Evolutionary conservation across 2,329 filamentous ascomycete genomes (phyloP).

Genomic region (Verticillium dahliae): DNA sequence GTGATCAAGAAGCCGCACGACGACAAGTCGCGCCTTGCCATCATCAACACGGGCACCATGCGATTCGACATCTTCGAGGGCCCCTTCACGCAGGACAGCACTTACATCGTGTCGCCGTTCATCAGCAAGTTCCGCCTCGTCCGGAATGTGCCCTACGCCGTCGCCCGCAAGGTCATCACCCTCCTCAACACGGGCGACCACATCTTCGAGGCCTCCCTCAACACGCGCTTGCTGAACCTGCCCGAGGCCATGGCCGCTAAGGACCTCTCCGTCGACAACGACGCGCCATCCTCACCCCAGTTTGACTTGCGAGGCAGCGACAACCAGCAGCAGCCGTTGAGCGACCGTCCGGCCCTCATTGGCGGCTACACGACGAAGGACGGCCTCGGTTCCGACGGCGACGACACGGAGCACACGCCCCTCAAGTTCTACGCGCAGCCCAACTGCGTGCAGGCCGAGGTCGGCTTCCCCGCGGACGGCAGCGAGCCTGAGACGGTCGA

Average conservation of each 20-base stretch:
- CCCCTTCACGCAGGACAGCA: constrained; percentile 79
- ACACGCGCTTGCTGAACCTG: constrained; percentile 40
- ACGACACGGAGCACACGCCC: constrained; percentile 77
- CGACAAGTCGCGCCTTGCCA: constrained; percentile 59
- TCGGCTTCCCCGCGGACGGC: constrained; percentile 49
- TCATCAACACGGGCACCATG: constrained; percentile 85
- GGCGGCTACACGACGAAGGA: constrained; percentile 84
- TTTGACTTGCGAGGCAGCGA: constrained; percentile 22
- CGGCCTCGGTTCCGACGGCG: constrained; percentile 75
- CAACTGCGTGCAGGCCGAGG: constrained; percentile 71
- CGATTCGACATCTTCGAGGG: constrained; percentile 96
- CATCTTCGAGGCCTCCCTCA: constrained; percentile 35
- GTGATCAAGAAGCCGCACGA: constrained; percentile 50
- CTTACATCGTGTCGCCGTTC: constrained; percentile 84
- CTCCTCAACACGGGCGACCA: constrained; percentile 49
- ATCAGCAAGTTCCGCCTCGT: constrained; percentile 70
- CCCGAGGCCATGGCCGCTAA: constrained; percentile 35
- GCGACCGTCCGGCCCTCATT: constrained; percentile 36
- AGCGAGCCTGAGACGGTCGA: constrained; percentile 68
- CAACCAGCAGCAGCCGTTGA: constrained; percentile 22
- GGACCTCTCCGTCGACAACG: constrained; percentile 6
- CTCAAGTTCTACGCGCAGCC: constrained; percentile 73
- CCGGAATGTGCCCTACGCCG: constrained; percentile 71
- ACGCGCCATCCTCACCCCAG: constrained; percentile 13
- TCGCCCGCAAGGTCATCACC: constrained; percentile 62